phyloP scores from a whole-genome alignment of 495 filamentous ascomycete species.

The Penicillium goetzii region DNA sequence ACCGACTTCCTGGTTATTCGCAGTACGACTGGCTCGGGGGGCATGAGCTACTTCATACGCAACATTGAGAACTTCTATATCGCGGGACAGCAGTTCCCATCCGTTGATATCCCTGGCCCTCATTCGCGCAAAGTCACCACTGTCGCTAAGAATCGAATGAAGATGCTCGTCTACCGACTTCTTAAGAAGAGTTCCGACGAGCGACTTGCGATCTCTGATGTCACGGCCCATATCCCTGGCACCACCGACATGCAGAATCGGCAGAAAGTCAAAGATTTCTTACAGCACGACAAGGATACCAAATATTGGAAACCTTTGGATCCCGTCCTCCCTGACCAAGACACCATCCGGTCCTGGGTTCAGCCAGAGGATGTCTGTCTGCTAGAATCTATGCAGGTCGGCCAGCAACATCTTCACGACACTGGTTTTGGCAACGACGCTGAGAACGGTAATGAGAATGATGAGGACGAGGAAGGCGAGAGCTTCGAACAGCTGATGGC shows the following conservation, averaged over 20 bases:
- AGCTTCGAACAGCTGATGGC: conserved; percentile 87
- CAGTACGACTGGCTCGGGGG: conserved; percentile 71
- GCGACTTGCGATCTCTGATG: conserved; percentile 71
- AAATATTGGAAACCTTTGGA: conserved; percentile 87
- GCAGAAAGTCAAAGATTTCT: conserved; percentile 95
- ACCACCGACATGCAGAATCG: conserved; percentile 93
- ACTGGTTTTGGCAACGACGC: conserved; percentile 75
- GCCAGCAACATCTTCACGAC: conserved; percentile 79
- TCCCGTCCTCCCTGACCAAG: conserved; percentile 68
- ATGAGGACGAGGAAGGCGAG: conserved; percentile 66
- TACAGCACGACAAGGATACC: conserved; percentile 79
- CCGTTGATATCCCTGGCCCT: conserved; percentile 87
- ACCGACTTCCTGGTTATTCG: conserved; percentile 90
- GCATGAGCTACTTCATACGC: conserved; percentile 76
- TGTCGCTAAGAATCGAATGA: conserved; percentile 90
- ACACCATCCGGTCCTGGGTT: conserved; percentile 79
- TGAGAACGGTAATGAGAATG: conserved; percentile 72
- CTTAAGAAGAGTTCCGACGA: conserved; percentile 72
- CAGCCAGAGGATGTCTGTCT: conserved; percentile 94
- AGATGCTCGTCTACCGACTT: conserved; percentile 89
- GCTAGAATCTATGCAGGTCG: conserved; percentile 95
- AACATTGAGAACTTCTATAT: conserved; percentile 87
- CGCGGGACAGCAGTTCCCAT: conserved; percentile 90
- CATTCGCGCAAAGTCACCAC: conserved; percentile 95
- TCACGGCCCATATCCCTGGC: conserved; percentile 86